A percentile compares a stretch with the other conserved stretches of the same genome.
Evolutionary conservation across 495 filamentous ascomycete genomes (phyloP).

Genomic region (Amniculicola lignicola): DNA sequence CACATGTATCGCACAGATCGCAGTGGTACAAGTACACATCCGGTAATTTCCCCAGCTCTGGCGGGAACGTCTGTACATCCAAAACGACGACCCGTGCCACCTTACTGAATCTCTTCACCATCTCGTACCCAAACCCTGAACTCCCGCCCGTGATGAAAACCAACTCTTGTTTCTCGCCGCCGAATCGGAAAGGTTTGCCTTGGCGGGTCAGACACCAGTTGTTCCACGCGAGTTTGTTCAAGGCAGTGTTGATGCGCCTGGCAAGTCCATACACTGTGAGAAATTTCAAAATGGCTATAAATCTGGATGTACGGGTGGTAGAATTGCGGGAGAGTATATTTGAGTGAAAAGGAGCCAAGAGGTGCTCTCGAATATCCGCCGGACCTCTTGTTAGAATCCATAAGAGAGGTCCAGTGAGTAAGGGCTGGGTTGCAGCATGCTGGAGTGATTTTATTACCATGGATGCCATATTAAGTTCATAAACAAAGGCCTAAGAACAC

Average conservation of each 20-base stretch:
- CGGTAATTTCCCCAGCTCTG: constrained; percentile 7
- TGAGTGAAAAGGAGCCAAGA: constrained; percentile 6
- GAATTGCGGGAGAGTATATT: constrained; percentile 7
- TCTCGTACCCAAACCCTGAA: constrained; percentile 54
- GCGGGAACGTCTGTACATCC: constrained; percentile 16
- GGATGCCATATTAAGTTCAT: too few species aligned
- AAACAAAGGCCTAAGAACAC: too few species aligned
- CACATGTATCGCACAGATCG: constrained; percentile 51
- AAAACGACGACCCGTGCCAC: constrained; percentile 49
- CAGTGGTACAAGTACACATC: constrained; percentile 46
- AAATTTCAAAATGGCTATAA: constrained; percentile 12
- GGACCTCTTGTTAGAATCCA: constrained; percentile 19
- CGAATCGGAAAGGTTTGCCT: constrained; percentile 34
- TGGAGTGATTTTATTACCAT: too few species aligned
- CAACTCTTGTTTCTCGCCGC: constrained; percentile 45
- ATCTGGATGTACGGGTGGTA: not conserved
- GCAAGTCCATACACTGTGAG: constrained; percentile 35
- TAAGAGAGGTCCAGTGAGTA: constrained; percentile 15
- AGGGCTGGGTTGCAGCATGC: constrained; percentile 5
- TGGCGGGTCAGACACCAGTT: constrained; percentile 45
- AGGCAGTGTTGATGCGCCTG: constrained; percentile 42
- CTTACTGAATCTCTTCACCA: constrained; percentile 48
- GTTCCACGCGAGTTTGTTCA: constrained; percentile 48
- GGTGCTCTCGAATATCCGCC: constrained; percentile 8
- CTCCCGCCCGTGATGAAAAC: constrained; percentile 58